Base-by-base conservation (phyloP, 2,329 filamentous ascomycete genomes). In the Hypoxylon sp. region DNA sequence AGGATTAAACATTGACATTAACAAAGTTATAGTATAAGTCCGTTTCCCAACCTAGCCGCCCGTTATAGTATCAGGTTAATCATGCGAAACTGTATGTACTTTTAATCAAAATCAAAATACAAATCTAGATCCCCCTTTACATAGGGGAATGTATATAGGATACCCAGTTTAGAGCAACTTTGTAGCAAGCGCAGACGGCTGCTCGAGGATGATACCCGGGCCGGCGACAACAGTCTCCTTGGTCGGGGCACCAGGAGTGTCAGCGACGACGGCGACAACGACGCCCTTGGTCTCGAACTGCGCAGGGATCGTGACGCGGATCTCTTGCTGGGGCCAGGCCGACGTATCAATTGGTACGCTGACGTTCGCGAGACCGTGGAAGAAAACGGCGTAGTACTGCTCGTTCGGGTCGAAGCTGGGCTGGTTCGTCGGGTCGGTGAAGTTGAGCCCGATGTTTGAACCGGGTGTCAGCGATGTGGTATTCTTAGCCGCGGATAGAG, bases 351-450 rank as follows among this genome's bases (percentile, higher is more conserved):
- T 77, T 0, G 78, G 77, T 16, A 78, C 73, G 11, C 76, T 77
- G 42, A 78, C 69, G 38, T 79, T 79, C 18, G 67, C 32, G 24
- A 79, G 24, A 2, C 75, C 78, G 57, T 81, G 79, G 72, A 79
- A 81, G 71, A 78, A 80, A 26, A 81, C 79, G 12, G 78, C 78
- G 62, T 78, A 79, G 62, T 81, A 81, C 38, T 77, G 70, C 48
- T 59, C 73, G 32, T 60, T 48, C 2, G 64, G 18, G 0, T 65
- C 71, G 42, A 76, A 74, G 11, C 56, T 42, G 16, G 73, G 75
- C 44, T 68, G 67, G 40, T 77, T 77, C 7, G 63, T 66, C 18
- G 71, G 69, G 53, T 73, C 74, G 2, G 68, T 67, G 67, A 78
- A 80, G 33, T 70, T 72, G 42, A 78, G 75, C 1, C 67, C 67